Percentiles rank a stretch among this genome's conserved stretches.
phyloP scores from a whole-genome alignment of 2,329 filamentous ascomycete species.

The Pestalotiopsis sp. region DNA sequence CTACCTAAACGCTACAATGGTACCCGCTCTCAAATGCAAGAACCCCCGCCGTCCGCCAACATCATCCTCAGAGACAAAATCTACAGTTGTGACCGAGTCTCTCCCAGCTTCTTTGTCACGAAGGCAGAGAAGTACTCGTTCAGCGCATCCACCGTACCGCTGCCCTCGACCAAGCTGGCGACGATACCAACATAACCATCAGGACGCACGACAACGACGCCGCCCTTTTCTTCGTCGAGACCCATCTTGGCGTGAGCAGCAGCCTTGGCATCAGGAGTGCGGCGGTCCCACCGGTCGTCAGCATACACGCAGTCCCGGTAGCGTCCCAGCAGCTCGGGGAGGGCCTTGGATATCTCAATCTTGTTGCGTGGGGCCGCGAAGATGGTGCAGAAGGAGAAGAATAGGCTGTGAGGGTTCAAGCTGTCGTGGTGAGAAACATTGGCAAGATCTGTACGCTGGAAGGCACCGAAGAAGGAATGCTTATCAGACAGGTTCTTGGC shows the following conservation, averaged over 20 bases:
- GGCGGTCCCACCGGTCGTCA: conserved; percentile 76
- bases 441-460: conserved; percentile 61
- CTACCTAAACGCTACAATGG: not conserved
- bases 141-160: conserved; percentile 76
- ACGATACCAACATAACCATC: conserved; percentile 87
- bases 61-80: not conserved
- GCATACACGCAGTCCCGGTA: conserved; percentile 86
- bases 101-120: conserved; percentile 59
- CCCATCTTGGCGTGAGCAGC: conserved; percentile 88
- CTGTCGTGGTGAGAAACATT: conserved; percentile 74
- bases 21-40: not conserved
- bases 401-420: conserved; percentile 81
- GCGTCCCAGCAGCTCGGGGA: conserved; percentile 70
- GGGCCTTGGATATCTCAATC: conserved; percentile 72
- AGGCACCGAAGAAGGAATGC: conserved; percentile 72
- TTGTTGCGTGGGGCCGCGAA: conserved; percentile 67
- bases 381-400: conserved; percentile 79
- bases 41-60: not conserved
- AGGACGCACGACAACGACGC: conserved; percentile 80
- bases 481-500: conserved; percentile 64
- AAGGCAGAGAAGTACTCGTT: conserved; percentile 82
- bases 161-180: conserved; percentile 72
- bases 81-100: conserved; percentile 40
- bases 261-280: conserved; percentile 69
- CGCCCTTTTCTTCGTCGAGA: conserved; percentile 70